These are phyloP conservation scores for Pneumocystis sp. DNA, from an alignment of 1,139 yeast species.

Conservation along the genomic window DNA sequence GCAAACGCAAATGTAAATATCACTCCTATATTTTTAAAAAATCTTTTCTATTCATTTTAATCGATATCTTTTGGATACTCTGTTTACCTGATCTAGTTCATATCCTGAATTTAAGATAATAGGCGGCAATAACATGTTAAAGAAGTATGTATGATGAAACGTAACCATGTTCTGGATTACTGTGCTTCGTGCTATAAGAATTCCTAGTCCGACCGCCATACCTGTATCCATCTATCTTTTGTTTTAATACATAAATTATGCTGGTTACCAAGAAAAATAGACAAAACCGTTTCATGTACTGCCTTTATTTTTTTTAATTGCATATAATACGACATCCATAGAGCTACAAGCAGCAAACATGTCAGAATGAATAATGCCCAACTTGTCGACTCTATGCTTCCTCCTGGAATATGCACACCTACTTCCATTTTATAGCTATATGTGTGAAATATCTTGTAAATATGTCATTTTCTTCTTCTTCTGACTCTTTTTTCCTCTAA, in stretches of 20 bases:
- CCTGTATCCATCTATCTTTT: conserved; percentile 4
- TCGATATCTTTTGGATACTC: too few species aligned
- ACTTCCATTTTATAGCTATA: background rate
- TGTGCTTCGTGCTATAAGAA: conserved; percentile 86
- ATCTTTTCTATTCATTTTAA: conserved; percentile 38
- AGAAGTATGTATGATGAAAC: conserved; percentile 85
- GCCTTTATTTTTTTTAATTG: conserved; percentile 88
- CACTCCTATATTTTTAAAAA: conserved; percentile 81
- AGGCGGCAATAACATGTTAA: conserved; percentile 87
- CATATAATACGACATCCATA: conserved; percentile 88
- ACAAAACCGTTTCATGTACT: conserved; percentile 88
- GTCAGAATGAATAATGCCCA: conserved; percentile 91
- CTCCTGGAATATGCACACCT: conserved; percentile 71
- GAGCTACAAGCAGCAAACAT: conserved; percentile 64
- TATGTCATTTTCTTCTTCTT: background rate
- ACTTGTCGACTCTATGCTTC: conserved; percentile 42
- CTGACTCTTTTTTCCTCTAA: background rate
- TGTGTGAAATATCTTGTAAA: background rate
- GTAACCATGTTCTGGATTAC: conserved; percentile 94
- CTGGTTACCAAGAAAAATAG: conserved; percentile 78
- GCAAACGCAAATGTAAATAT: conserved; percentile 92
- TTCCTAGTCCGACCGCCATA: conserved; percentile 65
- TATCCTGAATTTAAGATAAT: conserved; percentile 92
- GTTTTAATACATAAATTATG: background rate
- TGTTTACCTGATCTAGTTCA: conserved; percentile 61